Evolutionary conservation across 805 yeast genomes (phyloP).

Genomic region (Suhomyces kilbournensis): DNA sequence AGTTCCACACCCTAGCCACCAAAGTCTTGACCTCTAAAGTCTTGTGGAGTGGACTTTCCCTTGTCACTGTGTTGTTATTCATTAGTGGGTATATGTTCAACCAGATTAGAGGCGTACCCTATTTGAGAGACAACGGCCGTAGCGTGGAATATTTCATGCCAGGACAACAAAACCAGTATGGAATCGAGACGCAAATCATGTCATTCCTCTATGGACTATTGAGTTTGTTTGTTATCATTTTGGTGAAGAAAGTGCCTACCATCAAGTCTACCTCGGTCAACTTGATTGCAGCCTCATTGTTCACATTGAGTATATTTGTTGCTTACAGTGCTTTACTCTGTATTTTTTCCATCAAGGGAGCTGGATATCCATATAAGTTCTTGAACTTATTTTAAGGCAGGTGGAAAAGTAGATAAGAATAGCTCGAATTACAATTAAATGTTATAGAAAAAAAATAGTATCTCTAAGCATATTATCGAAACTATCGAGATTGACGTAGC

Average conservation of each 20-base stretch:
- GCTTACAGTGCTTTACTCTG: constrained; percentile 62
- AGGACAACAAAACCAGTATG: constrained; percentile 77
- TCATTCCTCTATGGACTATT: constrained; percentile 70
- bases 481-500: too few relatives aligned
- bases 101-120: constrained; percentile 72
- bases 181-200: constrained; percentile 85
- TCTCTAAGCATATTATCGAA: too few relatives aligned
- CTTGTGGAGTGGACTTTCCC: constrained; percentile 70
- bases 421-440: not conserved
- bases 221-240: constrained; percentile 55
- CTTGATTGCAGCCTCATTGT: constrained; percentile 44
- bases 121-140: constrained; percentile 48
- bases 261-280: constrained; percentile 44
- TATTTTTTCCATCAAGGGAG: constrained; percentile 67
- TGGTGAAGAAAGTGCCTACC: constrained; percentile 57
- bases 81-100: constrained; percentile 93
- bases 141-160: constrained; percentile 36
- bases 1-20: constrained; percentile 30
- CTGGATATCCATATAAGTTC: constrained; percentile 74
- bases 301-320: constrained; percentile 47
- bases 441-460: not conserved
- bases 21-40: constrained; percentile 48
- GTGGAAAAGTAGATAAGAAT: not conserved
- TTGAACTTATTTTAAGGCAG: constrained; percentile 19
- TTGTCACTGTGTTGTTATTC: constrained; percentile 67